Evolutionary conservation across 345 rosid genomes (phyloP).

Genomic region (Noccaea caerulescens): DNA sequence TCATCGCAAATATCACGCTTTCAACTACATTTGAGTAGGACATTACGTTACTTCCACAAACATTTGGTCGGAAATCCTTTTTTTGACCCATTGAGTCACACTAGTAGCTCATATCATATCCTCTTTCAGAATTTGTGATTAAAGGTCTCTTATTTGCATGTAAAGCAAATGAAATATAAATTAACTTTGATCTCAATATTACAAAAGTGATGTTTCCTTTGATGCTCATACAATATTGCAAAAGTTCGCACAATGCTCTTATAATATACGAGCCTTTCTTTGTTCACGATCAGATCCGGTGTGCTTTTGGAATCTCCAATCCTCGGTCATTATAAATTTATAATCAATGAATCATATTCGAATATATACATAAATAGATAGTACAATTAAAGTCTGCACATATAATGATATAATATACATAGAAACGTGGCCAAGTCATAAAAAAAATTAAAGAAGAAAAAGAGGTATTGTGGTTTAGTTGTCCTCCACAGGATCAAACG

Average conservation of each 20-base stretch:
- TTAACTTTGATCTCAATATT: constrained; percentile 19
- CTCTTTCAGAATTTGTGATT: background rate
- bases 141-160: background rate
- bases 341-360: constrained; percentile 2
- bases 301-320: constrained; percentile 37
- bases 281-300: constrained; percentile 34
- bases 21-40: background rate
- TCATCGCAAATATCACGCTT: background rate
- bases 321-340: constrained; percentile 7
- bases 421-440: constrained; percentile 10
- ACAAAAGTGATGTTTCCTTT: constrained; percentile 20
- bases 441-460: background rate
- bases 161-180: constrained; percentile 7
- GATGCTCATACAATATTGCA: constrained; percentile 19
- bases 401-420: background rate
- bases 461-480: constrained; percentile 37
- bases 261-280: constrained; percentile 26
- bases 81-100: background rate
- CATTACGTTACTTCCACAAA: background rate
- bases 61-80: background rate
- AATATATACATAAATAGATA: background rate
- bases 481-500: constrained; percentile 34
- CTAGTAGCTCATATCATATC: background rate
- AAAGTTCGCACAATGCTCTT: background rate
- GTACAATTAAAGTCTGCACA: background rate